These are phyloP conservation scores for Cercospora zeae-maydis DNA, from an alignment of 2,329 filamentous ascomycete species.

Conservation along the genomic window DNA sequence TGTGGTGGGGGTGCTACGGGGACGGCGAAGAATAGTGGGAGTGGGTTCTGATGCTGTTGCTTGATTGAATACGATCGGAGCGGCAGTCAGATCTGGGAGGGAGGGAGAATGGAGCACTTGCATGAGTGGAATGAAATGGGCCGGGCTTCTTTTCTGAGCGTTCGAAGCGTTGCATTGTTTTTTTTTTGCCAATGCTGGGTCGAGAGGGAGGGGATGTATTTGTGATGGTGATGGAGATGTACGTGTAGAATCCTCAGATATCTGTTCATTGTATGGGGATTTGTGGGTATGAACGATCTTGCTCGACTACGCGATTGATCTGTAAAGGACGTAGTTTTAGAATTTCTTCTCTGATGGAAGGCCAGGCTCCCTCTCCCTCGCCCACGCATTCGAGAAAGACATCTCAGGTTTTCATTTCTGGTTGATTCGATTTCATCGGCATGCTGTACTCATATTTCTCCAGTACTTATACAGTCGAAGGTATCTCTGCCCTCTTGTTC, in stretches of 20 bases:
- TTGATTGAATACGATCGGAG: neutral
- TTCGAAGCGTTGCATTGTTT: neutral
- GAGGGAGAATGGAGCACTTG: neutral
- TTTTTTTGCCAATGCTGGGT: neutral
- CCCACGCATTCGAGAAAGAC: neutral
- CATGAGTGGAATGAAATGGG: neutral
- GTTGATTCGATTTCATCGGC: neutral
- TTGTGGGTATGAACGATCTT: neutral
- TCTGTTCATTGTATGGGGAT: neutral
- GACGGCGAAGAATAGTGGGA: neutral
- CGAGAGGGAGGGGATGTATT: neutral
- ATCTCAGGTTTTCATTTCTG: neutral
- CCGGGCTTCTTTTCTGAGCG: neutral
- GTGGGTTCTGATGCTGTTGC: neutral
- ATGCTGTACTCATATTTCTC: neutral
- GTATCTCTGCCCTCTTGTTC: neutral
- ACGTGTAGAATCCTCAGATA: neutral
- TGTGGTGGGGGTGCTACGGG: constrained; percentile 46
- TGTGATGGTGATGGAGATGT: neutral
- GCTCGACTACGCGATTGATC: too few species aligned
- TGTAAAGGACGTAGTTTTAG: too few species aligned
- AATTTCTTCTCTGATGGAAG: neutral
- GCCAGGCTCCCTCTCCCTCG: neutral
- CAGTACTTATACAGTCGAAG: neutral
- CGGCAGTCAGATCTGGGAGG: neutral